Evolutionary conservation across 768 basidiomycete species (phyloP), one percentile per base, ranked within the genome.

Genomic region (Lactarius hengduanensis): DNA sequence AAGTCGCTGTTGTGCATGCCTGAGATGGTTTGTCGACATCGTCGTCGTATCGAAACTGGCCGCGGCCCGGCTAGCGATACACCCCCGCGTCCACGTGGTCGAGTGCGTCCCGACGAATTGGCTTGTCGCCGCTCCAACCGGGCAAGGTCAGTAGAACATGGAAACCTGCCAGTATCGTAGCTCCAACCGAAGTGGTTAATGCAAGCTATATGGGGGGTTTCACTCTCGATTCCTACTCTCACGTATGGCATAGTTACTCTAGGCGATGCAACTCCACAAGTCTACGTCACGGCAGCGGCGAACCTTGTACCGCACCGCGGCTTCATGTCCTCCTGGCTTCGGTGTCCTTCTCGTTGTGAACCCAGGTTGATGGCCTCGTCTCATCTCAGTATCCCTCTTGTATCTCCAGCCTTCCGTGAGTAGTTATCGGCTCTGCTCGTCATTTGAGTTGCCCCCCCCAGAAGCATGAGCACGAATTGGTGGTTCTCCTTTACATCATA

Each of bases 1-100:
- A 69, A 92, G 80, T 2, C 45, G 59, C 71, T 83, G 82, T 65
- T 81, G 80, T 0, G 81, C 76, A 16, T 84, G 74, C 67, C 80
- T 80, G 62, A 76, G 73, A 34, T 72, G 60, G n/a, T 73, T 61
- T 74, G 76, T 76, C 58, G 68, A 64, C 64, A 71, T 74, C 40
- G 53, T 13, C 60, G 40, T 41, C 34, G 55, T 22, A 30, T 36
- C 22, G 58, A 32, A 40, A 58, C 34, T 38, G 53, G 11, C n/a
- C 13, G 22, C 3, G 32, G 16, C 6, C 22, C 26, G 26, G 22
- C 13, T 5, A 2, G 5, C 22, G 10, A 13, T 13, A 5, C 50
- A 2, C 50, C 11, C 22, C 26, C 22, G 50, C 13, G 50, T 26
- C 50, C 50, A 50, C 50, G 26, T 28, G 50, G 50, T 5, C 15